These are phyloP conservation scores for Pittosporum tobira DNA, from an alignment of 129 eudicot genomes.

Conservation along the genomic window DNA sequence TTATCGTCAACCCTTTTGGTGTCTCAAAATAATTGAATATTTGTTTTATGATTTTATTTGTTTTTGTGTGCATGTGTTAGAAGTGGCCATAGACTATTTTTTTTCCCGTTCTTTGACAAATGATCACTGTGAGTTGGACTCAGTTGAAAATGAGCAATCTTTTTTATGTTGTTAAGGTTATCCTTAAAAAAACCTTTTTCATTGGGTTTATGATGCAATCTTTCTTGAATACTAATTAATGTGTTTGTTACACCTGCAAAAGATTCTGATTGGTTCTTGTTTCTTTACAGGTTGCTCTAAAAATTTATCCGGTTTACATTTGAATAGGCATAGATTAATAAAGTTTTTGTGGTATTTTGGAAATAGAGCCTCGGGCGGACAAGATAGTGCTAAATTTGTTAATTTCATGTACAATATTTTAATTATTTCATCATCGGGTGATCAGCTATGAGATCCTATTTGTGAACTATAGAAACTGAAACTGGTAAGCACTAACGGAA, in stretches of 20 bases:
- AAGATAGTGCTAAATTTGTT: background rate
- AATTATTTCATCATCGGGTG: constrained; percentile 6
- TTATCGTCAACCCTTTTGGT: background rate
- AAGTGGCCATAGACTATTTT: too few relatives aligned
- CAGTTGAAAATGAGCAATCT: too few relatives aligned
- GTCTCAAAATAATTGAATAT: too few relatives aligned
- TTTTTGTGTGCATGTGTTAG: too few relatives aligned
- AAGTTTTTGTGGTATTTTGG: too few relatives aligned
- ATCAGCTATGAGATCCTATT: constrained; percentile 17
- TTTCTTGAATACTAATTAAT: background rate
- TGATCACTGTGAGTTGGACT: too few relatives aligned
- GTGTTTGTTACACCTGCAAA: background rate
- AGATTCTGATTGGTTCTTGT: constrained; percentile 1
- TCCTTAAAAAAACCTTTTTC: too few relatives aligned
- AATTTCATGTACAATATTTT: background rate
- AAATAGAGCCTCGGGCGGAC: background rate
- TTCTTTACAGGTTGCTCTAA: constrained; percentile 6
- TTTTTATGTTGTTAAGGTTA: too few relatives aligned
- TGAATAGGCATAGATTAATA: background rate
- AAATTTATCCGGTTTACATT: background rate
- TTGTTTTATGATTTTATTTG: too few relatives aligned
- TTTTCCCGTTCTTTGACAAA: too few relatives aligned
- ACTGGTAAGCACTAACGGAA: constrained; percentile 19
- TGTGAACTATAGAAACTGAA: constrained; percentile 19
- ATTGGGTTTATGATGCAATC: background rate